phyloP scores from a whole-genome alignment of 192 early-diverging fungal genomes.

The Entomortierella beljakovae region DNA sequence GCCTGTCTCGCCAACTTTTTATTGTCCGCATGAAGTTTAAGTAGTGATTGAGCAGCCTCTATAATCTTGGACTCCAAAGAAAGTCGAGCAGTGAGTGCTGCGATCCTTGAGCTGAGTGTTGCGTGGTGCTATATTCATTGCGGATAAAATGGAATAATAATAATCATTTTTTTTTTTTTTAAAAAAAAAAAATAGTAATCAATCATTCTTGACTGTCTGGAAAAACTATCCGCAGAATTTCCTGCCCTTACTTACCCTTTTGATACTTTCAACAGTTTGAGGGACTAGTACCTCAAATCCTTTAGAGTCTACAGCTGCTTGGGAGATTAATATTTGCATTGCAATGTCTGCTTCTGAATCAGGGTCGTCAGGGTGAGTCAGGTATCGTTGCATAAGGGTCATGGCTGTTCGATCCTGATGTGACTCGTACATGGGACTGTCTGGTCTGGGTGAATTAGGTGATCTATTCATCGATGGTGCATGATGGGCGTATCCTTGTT shows the following conservation, averaged over 20 bases:
- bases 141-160: no score
- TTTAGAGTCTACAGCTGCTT: slow-evolving; percentile 66
- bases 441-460: background rate
- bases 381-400: slow-evolving; percentile 38
- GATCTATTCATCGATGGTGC: background rate
- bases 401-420: slow-evolving; percentile 44
- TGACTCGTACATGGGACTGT: slow-evolving; percentile 5
- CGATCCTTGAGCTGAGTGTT: slow-evolving; percentile 59
- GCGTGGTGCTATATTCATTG: slow-evolving; percentile 58
- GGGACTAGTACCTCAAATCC: slow-evolving; percentile 63
- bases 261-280: slow-evolving; percentile 64
- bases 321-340: slow-evolving; percentile 62
- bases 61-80: slow-evolving; percentile 69
- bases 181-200: slow-evolving; percentile 1
- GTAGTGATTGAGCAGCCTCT: slow-evolving; percentile 66
- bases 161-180: no score
- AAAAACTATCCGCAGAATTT: no score
- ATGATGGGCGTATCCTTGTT: background rate
- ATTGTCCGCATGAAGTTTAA: slow-evolving; percentile 63
- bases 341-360: slow-evolving; percentile 59
- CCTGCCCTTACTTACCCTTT: slow-evolving; percentile 54
- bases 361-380: slow-evolving; percentile 38
- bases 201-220: no score
- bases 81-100: slow-evolving; percentile 58
- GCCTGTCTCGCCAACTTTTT: slow-evolving; percentile 64